Evolutionary conservation across 1,284 basidiomycete species (phyloP), one percentile per base, ranked within the genome.

Genomic region (Ganoderma leucocontextum): DNA sequence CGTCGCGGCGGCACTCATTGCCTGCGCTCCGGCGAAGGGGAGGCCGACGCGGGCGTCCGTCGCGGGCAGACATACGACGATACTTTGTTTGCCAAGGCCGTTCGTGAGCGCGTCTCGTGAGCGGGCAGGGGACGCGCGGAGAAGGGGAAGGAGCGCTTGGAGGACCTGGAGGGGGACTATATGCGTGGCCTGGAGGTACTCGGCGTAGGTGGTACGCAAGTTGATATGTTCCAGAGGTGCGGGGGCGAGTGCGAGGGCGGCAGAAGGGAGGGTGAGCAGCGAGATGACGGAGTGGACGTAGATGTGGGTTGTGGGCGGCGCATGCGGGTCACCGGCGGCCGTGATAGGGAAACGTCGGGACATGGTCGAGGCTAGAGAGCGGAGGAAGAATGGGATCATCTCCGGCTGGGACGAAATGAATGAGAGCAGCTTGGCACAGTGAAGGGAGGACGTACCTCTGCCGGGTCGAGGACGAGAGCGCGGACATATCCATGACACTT

Each of bases 341-440:
- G 87, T 89, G 72, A 94, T 85, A 3, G 94, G 94, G 81, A 95
- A 95, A 53, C 89, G 87, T 67, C 93, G 88, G n/a, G 91, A 91
- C 10, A 95, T 84, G 1, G 93, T 89, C 0, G 93, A 91, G 6
- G 89, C 84, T 53, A 95, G 81, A 2, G 92, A 94, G 62, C 93
- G 89, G 41, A 95, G 82, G 82, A 95, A 95, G 62, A 88, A 84
- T 1, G 90, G 85, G 57, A 93, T 84, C 13, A 89, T 90, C 2
- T 86, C 87, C 33, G 90, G 89, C 92, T 94, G 38, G n/a, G 12
- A 49, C 19, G 17, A 7, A 52, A 38, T 67, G 13, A 53, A 59
- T 38, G 74, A 36, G 4, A 70, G 67, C 29, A 25, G 61, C 38
- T 62, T 52, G 29, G 49, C 41, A 22, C 42, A 38, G 19, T 15